Base-by-base conservation (phyloP, 2,329 filamentous ascomycete species). In the Aspergillus sp. region DNA sequence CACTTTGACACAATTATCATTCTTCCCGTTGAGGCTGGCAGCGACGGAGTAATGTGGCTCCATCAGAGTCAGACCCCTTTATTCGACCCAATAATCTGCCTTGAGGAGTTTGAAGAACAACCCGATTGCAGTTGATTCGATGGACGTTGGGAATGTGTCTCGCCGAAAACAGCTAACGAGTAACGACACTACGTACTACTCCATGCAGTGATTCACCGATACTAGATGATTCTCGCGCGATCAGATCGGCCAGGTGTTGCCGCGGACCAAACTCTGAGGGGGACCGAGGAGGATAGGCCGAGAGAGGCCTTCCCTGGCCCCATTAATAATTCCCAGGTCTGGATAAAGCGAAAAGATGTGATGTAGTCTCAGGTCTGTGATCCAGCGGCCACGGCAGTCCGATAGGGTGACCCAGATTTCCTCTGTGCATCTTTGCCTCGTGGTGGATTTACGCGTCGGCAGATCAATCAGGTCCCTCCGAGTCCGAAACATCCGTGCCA, bases 401-500 rank as follows among this genome's bases (percentile, higher is more conserved):
- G 37, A 40, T 40, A 17, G 15, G 17, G 15, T n/a, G 17, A 17
- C 6, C 17, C 37, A 40, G 37, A 20, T 42, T 42, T 42, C 7
- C 19, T 42, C 19, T 42, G 40, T 17, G n/a, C 13, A 17, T 42
- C 40, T 42, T 27, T 48, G 45, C 45, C 45, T 48, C 45, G 45
- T 48, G 45, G 45, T 27, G 27, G 45, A 48, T 37, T 48, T 48
- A 48, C 45, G 45, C 45, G 45, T 12, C 54, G 51, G 40, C 51
- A 46, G 48, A 51, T 48, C 45, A 48, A 27, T 34, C 22, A 34
- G 19, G 27, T 30, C 27, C 27, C 22, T 42, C 45, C 45, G 45
- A 48, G 45, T 19, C 59, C 59, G 59, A 58, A 39, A 47, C 44
- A 61, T 56, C 59, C 52, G 59, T 56, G 17, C 33, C 47, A 55